Evolutionary conservation across 768 basidiomycete genomes (phyloP).

Genomic region (Collybia sp.): DNA sequence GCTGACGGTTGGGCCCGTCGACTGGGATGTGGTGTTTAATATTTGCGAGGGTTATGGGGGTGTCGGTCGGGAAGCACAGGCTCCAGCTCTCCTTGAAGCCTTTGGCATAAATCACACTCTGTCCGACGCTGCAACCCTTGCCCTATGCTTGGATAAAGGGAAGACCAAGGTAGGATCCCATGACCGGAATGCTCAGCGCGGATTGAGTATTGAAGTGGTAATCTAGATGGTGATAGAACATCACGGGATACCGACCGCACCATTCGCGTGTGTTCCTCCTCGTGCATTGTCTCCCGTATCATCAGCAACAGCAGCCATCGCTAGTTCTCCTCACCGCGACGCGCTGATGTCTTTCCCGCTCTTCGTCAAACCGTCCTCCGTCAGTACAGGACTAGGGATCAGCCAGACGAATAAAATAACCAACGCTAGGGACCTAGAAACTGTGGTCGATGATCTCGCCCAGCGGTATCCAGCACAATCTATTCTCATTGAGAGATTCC

Average conservation of each 20-base stretch:
- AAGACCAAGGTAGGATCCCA: conserved; percentile 15
- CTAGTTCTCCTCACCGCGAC: neutral
- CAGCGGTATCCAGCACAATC: conserved; percentile 12
- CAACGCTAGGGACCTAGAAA: conserved; percentile 7
- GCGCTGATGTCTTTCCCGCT: conserved; percentile 14
- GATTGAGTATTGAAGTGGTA: neutral
- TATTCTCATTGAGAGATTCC: conserved; percentile 18
- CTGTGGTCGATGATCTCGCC: conserved; percentile 6
- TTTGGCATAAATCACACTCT: conserved; percentile 18
- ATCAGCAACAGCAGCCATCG: neutral
- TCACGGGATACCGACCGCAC: conserved; percentile 15
- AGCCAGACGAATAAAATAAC: conserved; percentile 12
- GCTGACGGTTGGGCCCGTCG: conserved; percentile 4
- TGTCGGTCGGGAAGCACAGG: conserved; percentile 17
- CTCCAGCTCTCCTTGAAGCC: conserved; percentile 18
- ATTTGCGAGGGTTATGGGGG: conserved; percentile 15
- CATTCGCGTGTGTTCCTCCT: conserved; percentile 15
- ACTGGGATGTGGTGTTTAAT: conserved; percentile 22
- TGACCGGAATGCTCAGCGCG: neutral
- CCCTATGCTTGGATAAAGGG: conserved; percentile 20
- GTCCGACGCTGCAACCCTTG: conserved; percentile 17
- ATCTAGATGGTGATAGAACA: conserved; percentile 17
- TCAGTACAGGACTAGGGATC: conserved; percentile 16
- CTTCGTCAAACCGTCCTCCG: conserved; percentile 17
- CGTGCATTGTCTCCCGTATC: conserved; percentile 6